These are phyloP conservation scores for Hortiboletus campestris DNA, from an alignment of 768 basidiomycete species.

Conservation along the genomic window DNA sequence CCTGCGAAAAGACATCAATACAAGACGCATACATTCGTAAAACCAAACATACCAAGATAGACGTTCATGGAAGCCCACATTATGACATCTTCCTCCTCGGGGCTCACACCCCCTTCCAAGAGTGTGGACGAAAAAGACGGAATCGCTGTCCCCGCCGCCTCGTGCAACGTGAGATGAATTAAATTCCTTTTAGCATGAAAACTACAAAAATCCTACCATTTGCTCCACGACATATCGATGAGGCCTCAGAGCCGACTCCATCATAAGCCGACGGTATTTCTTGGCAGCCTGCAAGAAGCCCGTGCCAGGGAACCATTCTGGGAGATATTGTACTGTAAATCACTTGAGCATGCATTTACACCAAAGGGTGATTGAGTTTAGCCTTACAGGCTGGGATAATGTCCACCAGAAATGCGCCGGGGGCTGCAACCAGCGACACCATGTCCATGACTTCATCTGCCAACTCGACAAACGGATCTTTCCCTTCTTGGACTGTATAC, in stretches of 20 bases:
- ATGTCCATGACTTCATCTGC: slow-evolving; percentile 23
- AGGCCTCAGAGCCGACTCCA: slow-evolving; percentile 43
- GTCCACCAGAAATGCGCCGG: slow-evolving; percentile 23
- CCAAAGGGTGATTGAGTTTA: too few species aligned
- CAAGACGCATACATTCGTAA: neutral
- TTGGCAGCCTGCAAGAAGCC: slow-evolving; percentile 34
- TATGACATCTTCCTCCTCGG: slow-evolving; percentile 19
- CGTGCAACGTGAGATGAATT: neutral
- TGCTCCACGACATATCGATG: slow-evolving; percentile 44
- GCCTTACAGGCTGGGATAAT: slow-evolving; percentile 19
- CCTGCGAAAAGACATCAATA: slow-evolving; percentile 13
- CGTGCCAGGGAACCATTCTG: slow-evolving; percentile 37
- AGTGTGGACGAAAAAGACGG: slow-evolving; percentile 20
- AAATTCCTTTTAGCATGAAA: neutral
- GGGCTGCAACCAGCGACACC: slow-evolving; percentile 3
- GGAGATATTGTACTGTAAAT: slow-evolving; percentile 28
- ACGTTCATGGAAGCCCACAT: slow-evolving; percentile 16
- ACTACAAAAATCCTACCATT: slow-evolving; percentile 36
- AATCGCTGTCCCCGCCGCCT: slow-evolving; percentile 18
- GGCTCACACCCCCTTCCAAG: slow-evolving; percentile 8
- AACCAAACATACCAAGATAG: slow-evolving; percentile 8
- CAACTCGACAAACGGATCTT: slow-evolving; percentile 37
- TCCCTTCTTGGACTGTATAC: slow-evolving; percentile 32
- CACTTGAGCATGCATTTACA: neutral
- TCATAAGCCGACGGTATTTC: slow-evolving; percentile 25